Base-by-base conservation (phyloP, 1,284 basidiomycete genomes). In the Papiliotrema nemorosa region DNA sequence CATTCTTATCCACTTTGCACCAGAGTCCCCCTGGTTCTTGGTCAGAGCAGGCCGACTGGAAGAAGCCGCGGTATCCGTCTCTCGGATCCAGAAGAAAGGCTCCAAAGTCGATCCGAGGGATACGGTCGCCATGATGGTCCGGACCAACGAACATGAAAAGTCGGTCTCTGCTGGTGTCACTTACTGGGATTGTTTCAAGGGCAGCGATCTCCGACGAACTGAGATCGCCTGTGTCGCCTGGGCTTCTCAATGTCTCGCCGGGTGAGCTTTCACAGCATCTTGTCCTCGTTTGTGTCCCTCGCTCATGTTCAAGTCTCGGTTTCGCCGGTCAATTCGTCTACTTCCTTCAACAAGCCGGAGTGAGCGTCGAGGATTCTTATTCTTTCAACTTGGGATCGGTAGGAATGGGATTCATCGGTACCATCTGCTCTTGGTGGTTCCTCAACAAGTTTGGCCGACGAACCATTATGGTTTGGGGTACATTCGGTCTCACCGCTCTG, bases 101-200 rank as follows among this genome's bases (percentile, higher is more conserved):
- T 7, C 7, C 29, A 47, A 47, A 25, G 64, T 50, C 27, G 58
- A 62, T 36, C 64, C 67, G 27, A 54, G 58, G 20, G 58, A 69
- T 34, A 61, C 58, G 14, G 60, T 75, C 27, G 64, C 67, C 25
- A 57, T 72, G 58, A 70, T 75, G 59, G 62, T 68, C 34, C 67
- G 72, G 55, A 76, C 75, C 37, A 70, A 74, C 59, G 61, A 68
- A 50, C 53, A 55, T 22, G 53, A 53, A 38, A 49, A 50, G 22
- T 64, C 52, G 49, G 51, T 48, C 27, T 55, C 60, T 6, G 58
- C 56, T 12, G 70, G 72, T 4, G 59, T 65, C 1, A 49, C 45
- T 6, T 77, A 73, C 59, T 35, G 55, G 20, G 73, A 77, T 52
- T 75, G 71, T 59, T 74, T 77, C 72, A 59, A 59, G 40, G 66